phyloP scores from a whole-genome alignment of 768 basidiomycete genomes.

The Termitomyces sp. region DNA sequence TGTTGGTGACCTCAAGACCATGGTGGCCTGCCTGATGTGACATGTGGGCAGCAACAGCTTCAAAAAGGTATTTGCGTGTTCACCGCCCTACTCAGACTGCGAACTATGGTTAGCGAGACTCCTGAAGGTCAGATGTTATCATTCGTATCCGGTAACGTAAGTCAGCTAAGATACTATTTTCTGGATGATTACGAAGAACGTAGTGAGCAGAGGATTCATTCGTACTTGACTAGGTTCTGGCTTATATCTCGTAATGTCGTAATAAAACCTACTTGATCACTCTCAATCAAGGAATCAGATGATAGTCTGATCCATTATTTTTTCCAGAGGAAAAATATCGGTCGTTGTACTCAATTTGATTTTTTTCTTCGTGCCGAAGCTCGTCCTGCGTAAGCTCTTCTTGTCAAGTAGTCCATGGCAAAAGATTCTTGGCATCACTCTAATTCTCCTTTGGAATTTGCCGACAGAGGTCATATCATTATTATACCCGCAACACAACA shows the following conservation, averaged over 20 bases:
- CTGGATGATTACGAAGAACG: not conserved
- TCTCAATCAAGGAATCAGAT: not conserved
- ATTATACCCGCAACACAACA: no score
- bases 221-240: no score
- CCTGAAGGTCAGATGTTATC: not conserved
- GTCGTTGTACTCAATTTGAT: not conserved
- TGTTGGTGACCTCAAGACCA: not conserved
- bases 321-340: not conserved
- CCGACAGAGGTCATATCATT: not conserved
- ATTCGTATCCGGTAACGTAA: not conserved
- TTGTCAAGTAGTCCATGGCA: not conserved
- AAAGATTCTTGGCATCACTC: not conserved
- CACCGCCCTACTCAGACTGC: not conserved
- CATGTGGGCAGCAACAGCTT: not conserved
- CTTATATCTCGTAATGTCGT: not conserved
- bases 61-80: not conserved
- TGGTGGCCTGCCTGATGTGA: not conserved
- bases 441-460: not conserved
- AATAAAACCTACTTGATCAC: not conserved
- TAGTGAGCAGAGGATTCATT: not conserved
- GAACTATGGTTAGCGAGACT: not conserved
- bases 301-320: not conserved
- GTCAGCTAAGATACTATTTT: not conserved
- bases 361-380: not conserved
- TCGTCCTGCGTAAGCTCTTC: not conserved